Evolutionary conservation across 2,329 filamentous ascomycete species (phyloP).

Genomic region (Xylariaceae sp.): DNA sequence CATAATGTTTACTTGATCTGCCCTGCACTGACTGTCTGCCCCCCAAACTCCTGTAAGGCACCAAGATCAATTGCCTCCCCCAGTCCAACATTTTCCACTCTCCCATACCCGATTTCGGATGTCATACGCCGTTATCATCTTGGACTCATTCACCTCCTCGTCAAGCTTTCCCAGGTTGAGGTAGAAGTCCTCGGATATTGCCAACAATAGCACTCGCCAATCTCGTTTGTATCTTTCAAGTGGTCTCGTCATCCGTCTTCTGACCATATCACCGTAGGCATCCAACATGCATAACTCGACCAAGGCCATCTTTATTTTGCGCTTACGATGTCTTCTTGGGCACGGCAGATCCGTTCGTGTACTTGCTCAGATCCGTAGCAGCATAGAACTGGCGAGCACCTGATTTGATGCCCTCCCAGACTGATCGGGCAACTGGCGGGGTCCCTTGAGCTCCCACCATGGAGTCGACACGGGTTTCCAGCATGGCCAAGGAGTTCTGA

Average conservation of each 20-base stretch:
- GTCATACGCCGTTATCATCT: constrained; percentile 2
- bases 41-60: constrained; percentile 30
- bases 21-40: constrained; percentile 21
- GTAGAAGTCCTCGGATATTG: neutral
- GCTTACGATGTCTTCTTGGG: constrained; percentile 70
- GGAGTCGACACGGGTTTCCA: constrained; percentile 79
- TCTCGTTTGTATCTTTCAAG: constrained; percentile 1
- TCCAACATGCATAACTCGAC: constrained; percentile 22
- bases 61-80: constrained; percentile 18
- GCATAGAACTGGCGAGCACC: constrained; percentile 76
- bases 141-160: constrained; percentile 2
- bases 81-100: constrained; percentile 18
- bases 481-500: constrained; percentile 76
- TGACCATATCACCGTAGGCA: constrained; percentile 31
- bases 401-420: constrained; percentile 81
- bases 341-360: constrained; percentile 63
- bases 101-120: constrained; percentile 16
- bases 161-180: constrained; percentile 3
- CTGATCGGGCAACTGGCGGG: constrained; percentile 77
- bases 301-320: constrained; percentile 2
- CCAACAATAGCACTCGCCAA: neutral
- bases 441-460: constrained; percentile 85
- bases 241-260: constrained; percentile 18
- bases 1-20: constrained; percentile 12
- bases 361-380: constrained; percentile 78